Base-by-base conservation (phyloP, 1,284 basidiomycete species). In the Cryptococcus amylolentus region DNA sequence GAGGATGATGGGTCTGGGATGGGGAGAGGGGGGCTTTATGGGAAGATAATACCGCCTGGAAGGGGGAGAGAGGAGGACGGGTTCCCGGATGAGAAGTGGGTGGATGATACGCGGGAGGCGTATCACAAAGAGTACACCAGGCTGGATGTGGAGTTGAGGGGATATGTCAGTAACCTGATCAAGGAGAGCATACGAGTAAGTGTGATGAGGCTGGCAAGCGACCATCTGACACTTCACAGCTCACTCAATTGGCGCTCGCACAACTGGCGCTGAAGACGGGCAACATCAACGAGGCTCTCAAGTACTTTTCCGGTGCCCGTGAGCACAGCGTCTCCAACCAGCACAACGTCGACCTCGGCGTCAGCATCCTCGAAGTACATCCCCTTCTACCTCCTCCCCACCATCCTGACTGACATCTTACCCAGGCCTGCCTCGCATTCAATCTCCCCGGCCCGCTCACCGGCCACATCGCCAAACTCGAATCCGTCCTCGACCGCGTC, bases 121-220 rank as follows among this genome's bases (percentile, higher is more conserved):
- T 27, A n/a, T 12, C n/a, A n/a, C 28, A 50, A 40, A 23, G 49
- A 50, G 49, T 72, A 9, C 16, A 52, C 56, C n/a, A 63, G 62
- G 43, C 60, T 74, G 52, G 63, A 60, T 28, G 69, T 76, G 10
- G 74, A 76, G 58, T 60, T 75, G 27, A 68, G 64, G 48, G 71
- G 71, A 9, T 76, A 75, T 59, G 63, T 72, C 61, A 69, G 67
- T 54, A 76, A 74, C 54, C 62, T 76, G 27, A 75, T 75, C 66
- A 74, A 72, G 51, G 73, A 76, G 63, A 70, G 67, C 55, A 76
- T 76, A 31, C 49, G 73, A 28, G 73, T 76, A 58, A 63, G 73
- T 44, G 12, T 46, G 18, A 26, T 26, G 7, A 5, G 9, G 16
- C 27, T 38, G 35, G 16, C 16, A 20, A 23, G 16, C 38, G 10